Percentiles rank a stretch among this genome's conserved stretches.
phyloP scores from a whole-genome alignment of 108 stramenopile species.

The Schizochytrium sp. region DNA sequence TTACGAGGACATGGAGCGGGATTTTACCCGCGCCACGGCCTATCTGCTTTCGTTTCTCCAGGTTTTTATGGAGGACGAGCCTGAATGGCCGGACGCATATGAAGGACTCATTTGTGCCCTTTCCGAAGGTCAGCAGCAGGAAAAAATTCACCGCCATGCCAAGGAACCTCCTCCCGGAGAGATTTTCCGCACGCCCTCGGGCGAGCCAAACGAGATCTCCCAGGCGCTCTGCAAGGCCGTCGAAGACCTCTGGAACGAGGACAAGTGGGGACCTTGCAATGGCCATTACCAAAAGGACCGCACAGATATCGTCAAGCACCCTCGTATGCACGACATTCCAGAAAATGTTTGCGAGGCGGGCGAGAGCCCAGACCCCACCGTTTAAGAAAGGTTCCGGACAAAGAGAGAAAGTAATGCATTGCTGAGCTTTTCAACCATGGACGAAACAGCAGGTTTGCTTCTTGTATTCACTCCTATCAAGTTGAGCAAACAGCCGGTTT shows the following conservation, averaged over 20 bases:
- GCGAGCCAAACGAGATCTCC: neutral
- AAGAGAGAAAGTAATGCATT: too few species aligned
- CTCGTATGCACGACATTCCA: neutral
- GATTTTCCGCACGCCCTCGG: neutral
- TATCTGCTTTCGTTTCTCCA: neutral
- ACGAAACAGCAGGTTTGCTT: too few species aligned
- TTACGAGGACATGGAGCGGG: neutral
- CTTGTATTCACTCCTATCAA: too few species aligned
- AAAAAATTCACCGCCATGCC: neutral
- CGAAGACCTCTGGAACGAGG: neutral
- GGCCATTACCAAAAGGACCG: neutral
- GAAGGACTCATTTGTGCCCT: neutral
- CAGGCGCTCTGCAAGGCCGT: neutral
- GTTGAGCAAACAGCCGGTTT: too few species aligned
- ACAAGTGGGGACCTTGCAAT: constrained; percentile 10
- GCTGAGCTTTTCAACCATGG: too few species aligned
- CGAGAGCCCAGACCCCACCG: neutral
- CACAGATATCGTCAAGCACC: neutral
- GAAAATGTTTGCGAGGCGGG: neutral
- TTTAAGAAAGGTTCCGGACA: too few species aligned
- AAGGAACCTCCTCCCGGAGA: neutral
- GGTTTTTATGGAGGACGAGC: neutral
- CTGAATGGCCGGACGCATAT: neutral
- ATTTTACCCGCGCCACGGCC: neutral
- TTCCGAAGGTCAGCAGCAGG: neutral